Conservation (phyloP, 495 filamentous ascomycete genomes). For the Lasiosphaeria miniovina region DNA sequence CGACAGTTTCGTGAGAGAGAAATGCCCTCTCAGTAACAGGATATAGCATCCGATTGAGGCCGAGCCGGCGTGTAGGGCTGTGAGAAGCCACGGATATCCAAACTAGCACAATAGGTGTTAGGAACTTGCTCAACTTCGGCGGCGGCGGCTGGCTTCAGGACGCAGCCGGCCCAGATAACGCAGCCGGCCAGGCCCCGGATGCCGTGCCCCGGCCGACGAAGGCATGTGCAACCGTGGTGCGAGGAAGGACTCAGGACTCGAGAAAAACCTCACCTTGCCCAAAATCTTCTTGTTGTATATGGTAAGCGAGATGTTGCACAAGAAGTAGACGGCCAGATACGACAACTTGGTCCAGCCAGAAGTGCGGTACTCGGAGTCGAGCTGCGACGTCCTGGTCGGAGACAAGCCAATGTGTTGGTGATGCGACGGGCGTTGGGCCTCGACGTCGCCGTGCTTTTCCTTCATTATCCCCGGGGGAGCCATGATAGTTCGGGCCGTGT, state of each 20-base stretch:
- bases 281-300: conserved; percentile 56
- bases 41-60: conserved; percentile 50
- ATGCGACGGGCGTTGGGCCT: conserved; percentile 17
- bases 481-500: conserved; percentile 1
- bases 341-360: conserved; percentile 38
- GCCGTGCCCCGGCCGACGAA: not conserved
- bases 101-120: conserved; percentile 34
- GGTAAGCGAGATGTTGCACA: conserved; percentile 51
- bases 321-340: conserved; percentile 48
- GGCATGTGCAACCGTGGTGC: not conserved
- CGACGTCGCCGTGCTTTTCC: conserved; percentile 22
- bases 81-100: conserved; percentile 56
- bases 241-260: too few species aligned
- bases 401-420: not conserved
- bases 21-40: conserved; percentile 43
- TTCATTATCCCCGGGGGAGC: conserved; percentile 5
- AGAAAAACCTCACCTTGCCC: conserved; percentile 38
- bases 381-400: conserved; percentile 2
- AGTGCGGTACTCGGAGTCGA: conserved; percentile 27
- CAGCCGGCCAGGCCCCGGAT: not conserved
- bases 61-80: conserved; percentile 49
- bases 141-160: not conserved
- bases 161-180: not conserved
- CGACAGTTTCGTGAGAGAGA: conserved; percentile 45
- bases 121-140: not conserved